Evolutionary conservation across 2,329 filamentous ascomycete genomes (phyloP), one percentile per base, ranked within the genome.

Genomic region (Hymenoscyphus occultus): DNA sequence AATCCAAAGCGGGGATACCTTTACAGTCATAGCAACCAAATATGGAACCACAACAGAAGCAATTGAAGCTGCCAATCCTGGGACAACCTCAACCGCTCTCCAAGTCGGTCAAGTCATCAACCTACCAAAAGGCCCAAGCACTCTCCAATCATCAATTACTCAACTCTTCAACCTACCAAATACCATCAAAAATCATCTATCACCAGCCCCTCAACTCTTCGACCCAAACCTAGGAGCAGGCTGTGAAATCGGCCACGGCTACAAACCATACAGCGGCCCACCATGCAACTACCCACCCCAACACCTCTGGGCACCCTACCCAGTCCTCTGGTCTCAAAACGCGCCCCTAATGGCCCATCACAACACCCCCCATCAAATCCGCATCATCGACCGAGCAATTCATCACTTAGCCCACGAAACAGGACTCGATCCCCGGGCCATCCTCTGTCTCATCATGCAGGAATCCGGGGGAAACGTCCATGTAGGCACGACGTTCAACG

Each of bases 361-460:
- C 45, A 42, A 66, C 58, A 56, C 22, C 5, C n/a, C 64, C 13
- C 56, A 59, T 22, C 64, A 69, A 60, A 57, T 69, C n/a, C 57
- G 40, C 39, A 48, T 48, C 14, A 69, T 70, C 58, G 42, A 40
- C 7, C 56, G 59, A n/a, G 59, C 61, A 19, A 64, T 70, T 32
- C 48, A 56, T 1, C 57, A 35, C n/a, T 45, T 64, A 19, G 62
- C 68, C 22, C 32, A 39, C 56, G 64, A 67, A 51, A 67, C 67
- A 7, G 66, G 66, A 3, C 56, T 70, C 40, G 68, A 70, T 42
- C 56, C 61, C n/a, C 61, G 65, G 5, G 62, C 64, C 5, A 67
- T 70, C 39, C 62, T 70, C 14, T 65, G 61, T 45, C 65, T 68
- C 9, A 68, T 70, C 40, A 68, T 68, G 64, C 66, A 68, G 58